A percentile compares a stretch with the other conserved stretches of the same genome.
phyloP scores from a whole-genome alignment of 257 asterid genomes.

The Nicotiana noctiflora region DNA sequence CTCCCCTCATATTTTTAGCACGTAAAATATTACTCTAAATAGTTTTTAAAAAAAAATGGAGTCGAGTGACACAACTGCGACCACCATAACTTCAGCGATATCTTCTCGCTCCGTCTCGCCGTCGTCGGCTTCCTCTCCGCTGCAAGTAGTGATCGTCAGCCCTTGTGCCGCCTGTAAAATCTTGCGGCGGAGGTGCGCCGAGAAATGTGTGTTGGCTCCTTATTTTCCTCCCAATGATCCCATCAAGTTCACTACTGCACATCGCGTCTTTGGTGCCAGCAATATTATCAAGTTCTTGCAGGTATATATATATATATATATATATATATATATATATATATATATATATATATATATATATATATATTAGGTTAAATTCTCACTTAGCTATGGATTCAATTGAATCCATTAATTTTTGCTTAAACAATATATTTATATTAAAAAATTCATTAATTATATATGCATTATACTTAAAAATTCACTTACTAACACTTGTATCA shows the following conservation, averaged over 20 bases:
- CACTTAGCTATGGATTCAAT: too few relatives aligned
- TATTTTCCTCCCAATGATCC: slow-evolving; percentile 18
- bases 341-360: neutral
- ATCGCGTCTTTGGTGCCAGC: slow-evolving; percentile 17
- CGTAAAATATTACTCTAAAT: neutral
- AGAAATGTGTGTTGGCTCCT: slow-evolving; percentile 15
- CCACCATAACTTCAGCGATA: slow-evolving; percentile 21
- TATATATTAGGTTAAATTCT: neutral
- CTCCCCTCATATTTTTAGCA: neutral
- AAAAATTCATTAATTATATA: too few relatives aligned
- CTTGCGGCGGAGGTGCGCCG: slow-evolving; percentile 14
- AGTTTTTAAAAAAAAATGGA: neutral
- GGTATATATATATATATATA: neutral
- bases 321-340: neutral
- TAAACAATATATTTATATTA: too few relatives aligned
- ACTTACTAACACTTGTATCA: too few relatives aligned
- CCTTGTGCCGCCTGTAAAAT: slow-evolving; percentile 18
- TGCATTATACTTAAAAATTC: too few relatives aligned
- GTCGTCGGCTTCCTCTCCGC: slow-evolving; percentile 19
- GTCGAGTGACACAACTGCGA: neutral
- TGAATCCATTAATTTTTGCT: too few relatives aligned
- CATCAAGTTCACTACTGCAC: slow-evolving; percentile 15
- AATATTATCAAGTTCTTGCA: slow-evolving; percentile 20
- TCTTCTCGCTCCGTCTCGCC: slow-evolving; percentile 28
- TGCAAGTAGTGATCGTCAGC: slow-evolving; percentile 27